Evolutionary conservation across 768 basidiomycete genomes (phyloP).

Genomic region (Neoboletus subvelutipes): DNA sequence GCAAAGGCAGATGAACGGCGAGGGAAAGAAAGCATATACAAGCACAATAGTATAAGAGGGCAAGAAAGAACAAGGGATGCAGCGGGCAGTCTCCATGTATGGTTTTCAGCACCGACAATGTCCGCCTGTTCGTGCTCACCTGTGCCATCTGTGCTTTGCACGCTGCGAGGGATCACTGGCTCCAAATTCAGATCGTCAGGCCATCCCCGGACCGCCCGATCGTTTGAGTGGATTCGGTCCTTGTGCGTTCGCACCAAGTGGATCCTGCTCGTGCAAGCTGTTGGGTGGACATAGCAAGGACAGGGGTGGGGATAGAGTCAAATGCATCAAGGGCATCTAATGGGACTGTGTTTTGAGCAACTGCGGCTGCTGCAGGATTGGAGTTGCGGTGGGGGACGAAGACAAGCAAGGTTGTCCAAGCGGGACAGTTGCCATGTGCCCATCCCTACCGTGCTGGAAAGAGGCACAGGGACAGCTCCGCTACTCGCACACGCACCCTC

Average conservation of each 20-base stretch:
- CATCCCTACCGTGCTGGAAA: no score
- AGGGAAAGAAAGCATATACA: neutral
- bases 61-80: neutral
- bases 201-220: no score
- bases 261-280: conserved; percentile 20
- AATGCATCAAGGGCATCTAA: conserved; percentile 5
- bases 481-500: no score
- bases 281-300: conserved; percentile 2
- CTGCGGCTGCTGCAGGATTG: no score
- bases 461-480: no score
- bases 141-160: neutral
- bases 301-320: neutral
- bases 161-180: neutral
- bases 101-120: neutral
- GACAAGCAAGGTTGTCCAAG: no score
- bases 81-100: neutral
- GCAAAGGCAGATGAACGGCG: neutral
- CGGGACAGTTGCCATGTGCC: no score
- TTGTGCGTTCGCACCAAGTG: neutral
- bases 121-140: neutral
- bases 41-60: neutral
- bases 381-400: no score
- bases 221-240: no score
- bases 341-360: neutral
- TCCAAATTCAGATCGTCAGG: neutral